phyloP scores from a whole-genome alignment of 2,329 filamentous ascomycete species.

The Cercospora canescens region DNA sequence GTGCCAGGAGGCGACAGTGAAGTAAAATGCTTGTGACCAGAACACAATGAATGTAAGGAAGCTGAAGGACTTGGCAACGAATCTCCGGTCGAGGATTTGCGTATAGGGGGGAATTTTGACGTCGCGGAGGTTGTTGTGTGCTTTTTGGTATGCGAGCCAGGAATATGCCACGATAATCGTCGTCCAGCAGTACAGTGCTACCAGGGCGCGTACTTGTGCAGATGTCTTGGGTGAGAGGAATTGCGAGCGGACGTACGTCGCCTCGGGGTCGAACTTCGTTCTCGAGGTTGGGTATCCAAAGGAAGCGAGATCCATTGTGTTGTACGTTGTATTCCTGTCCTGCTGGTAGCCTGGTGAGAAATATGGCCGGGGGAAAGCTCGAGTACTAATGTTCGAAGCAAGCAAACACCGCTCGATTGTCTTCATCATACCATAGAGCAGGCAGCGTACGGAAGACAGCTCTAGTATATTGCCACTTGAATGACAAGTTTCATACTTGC shows the following conservation, averaged over 20 bases:
- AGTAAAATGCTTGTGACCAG: conserved; percentile 21
- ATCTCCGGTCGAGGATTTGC: conserved; percentile 7
- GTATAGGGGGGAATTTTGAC: conserved; percentile 15
- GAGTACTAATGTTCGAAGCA: neutral
- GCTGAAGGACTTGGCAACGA: conserved; percentile 20
- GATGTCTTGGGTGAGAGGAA: conserved; percentile 8
- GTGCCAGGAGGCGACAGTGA: conserved; percentile 15
- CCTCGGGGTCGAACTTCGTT: conserved; percentile 7
- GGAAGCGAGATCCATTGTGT: neutral
- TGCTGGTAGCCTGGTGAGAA: neutral
- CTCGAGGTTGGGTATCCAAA: neutral
- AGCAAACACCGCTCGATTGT: neutral
- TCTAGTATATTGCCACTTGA: neutral
- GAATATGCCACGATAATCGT: conserved; percentile 19
- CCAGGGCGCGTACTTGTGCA: conserved; percentile 7
- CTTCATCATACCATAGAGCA: neutral
- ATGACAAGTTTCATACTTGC: neutral
- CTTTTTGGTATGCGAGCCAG: conserved; percentile 14
- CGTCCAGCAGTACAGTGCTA: conserved; percentile 19
- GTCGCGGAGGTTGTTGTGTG: conserved; percentile 6
- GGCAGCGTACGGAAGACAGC: neutral
- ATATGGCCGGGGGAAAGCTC: neutral
- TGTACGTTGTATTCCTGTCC: conserved; percentile 3
- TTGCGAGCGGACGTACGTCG: conserved; percentile 14
- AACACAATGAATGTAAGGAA: conserved; percentile 21